Evolutionary conservation across 2,329 filamentous ascomycete genomes (phyloP).

Genomic region (Hypoxylon sp.): DNA sequence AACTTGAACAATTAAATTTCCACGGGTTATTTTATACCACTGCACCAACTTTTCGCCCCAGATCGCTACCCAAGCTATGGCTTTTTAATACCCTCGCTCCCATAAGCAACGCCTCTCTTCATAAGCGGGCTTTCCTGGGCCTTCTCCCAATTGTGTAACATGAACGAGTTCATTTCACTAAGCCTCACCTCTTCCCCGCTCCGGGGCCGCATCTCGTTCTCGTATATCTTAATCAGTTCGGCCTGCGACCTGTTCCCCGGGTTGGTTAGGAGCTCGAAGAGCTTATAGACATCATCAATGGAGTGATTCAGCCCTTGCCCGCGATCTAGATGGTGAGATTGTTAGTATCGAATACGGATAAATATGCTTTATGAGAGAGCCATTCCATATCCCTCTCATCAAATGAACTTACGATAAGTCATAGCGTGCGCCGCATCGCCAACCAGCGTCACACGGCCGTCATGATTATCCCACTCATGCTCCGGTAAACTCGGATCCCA

Average conservation of each 20-base stretch:
- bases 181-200: conserved; percentile 61
- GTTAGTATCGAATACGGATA: conserved; percentile 12
- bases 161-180: conserved; percentile 60
- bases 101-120: conserved; percentile 44
- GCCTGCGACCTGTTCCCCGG: conserved; percentile 39
- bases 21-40: neutral
- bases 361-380: neutral
- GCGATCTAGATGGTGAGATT: conserved; percentile 52
- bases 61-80: neutral
- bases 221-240: conserved; percentile 57
- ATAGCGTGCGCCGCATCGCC: conserved; percentile 57
- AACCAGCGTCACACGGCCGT: conserved; percentile 53
- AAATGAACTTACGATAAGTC: conserved; percentile 53
- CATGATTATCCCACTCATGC: conserved; percentile 53
- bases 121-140: conserved; percentile 53
- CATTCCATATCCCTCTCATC: neutral
- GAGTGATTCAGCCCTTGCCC: conserved; percentile 66
- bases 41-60: neutral
- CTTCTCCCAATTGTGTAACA: conserved; percentile 61
- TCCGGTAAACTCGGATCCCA: conserved; percentile 54
- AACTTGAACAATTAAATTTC: neutral
- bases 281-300: conserved; percentile 59
- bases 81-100: conserved; percentile 27
- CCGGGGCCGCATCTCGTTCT: conserved; percentile 62
- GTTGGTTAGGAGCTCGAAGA: conserved; percentile 54